Base-by-base conservation (phyloP, 805 yeast genomes). In the Cyberlindnera japonica region DNA sequence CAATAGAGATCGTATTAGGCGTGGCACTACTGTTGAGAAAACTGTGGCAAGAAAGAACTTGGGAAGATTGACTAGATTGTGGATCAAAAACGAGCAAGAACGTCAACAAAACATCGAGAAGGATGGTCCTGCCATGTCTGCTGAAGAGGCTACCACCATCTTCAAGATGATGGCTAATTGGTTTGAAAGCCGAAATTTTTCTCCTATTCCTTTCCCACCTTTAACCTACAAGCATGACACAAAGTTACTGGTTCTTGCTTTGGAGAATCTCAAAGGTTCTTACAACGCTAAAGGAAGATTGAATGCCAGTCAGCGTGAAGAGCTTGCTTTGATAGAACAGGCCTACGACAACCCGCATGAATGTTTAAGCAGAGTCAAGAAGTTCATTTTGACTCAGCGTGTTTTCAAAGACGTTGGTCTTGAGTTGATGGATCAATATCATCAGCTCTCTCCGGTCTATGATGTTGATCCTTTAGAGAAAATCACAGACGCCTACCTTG, bases 271-370 rank as follows among this genome's bases (percentile, higher is more conserved):
- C 59, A 88, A 91, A 53, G 96, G 87, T 46, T 74, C 81, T 5
- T 90, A 82, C 55, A 78, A 79, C 37, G 75, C 86, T 17, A 78
- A 81, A 50, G 83, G 88, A 1, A 68, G 96, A 43, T 65, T 93
- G 48, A 91, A 88, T 53, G 81, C 95, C 6, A 69, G 82, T 8
- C 96, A 93, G 61, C 72, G 97, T 48, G 97, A 91, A 62, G 99
- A 93, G 54, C 65, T 93, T 45, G 93, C 96, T 0, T 67, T 91
- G 46, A 88, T 93, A 34, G 99, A 93, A 57, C 95, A 89, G 55
- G 98, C 98, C 0, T 93, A 88, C 58, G 99, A 93, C 55, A 87
- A 88, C 51, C 99, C 99, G 0, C 95, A 89, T 59, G 98, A 95
- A 56, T 83, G 90, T 46, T 67, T 93, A 43, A 83, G 83, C 13